Evolutionary conservation across 202 grass and related monocot genomes (phyloP).

Genomic region (Digitaria exilis): DNA sequence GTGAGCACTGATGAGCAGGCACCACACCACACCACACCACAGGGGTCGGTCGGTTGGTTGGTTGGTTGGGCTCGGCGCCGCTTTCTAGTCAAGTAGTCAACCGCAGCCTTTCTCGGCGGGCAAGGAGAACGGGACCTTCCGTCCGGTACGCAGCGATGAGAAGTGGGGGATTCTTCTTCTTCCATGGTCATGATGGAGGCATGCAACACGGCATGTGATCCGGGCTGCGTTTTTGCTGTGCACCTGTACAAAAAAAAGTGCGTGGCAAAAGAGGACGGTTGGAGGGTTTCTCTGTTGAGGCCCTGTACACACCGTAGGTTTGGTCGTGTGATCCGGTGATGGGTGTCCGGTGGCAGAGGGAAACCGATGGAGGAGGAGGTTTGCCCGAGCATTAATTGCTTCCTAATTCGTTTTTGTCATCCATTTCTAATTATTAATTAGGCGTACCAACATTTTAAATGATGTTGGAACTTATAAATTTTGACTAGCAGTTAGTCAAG

Average conservation of each 20-base stretch:
- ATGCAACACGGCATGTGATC: conserved; percentile 17
- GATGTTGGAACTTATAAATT: too few relatives aligned
- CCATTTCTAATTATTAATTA: too few relatives aligned
- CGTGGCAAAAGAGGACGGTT: neutral
- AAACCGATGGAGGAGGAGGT: neutral
- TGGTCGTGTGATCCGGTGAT: neutral
- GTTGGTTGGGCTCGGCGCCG: neutral
- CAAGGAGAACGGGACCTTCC: neutral
- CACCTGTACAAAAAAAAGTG: neutral
- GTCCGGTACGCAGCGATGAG: neutral
- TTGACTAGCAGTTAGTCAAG: too few relatives aligned
- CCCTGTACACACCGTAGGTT: neutral
- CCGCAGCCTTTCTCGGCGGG: conserved; percentile 28
- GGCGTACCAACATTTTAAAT: too few relatives aligned
- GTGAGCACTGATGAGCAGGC: too few relatives aligned
- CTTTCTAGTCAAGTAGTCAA: conserved; percentile 43
- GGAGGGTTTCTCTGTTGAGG: neutral
- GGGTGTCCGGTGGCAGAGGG: conserved; percentile 5
- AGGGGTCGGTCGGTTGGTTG: too few relatives aligned
- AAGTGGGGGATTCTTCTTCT: too few relatives aligned
- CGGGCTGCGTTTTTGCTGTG: neutral
- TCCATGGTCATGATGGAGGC: conserved; percentile 8
- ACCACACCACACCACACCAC: too few relatives aligned
- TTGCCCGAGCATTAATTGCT: neutral
- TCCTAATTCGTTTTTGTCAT: too few relatives aligned